These are phyloP conservation scores for Rosa multiflora DNA, from an alignment of 306 rosid species.

Conservation along the genomic window DNA sequence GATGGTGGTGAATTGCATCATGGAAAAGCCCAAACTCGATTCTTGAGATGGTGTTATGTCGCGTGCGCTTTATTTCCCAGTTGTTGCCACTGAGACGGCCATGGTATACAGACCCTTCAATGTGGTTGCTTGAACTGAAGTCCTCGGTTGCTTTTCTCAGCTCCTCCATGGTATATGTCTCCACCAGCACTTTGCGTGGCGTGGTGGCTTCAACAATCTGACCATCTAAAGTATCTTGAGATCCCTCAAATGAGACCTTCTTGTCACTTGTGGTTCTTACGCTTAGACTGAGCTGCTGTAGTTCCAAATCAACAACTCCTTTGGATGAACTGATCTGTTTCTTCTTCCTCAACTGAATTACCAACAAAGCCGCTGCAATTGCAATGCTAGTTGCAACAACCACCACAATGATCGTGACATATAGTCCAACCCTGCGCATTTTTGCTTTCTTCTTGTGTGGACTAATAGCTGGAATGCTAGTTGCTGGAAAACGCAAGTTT, in stretches of 20 bases:
- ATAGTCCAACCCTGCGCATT: constrained; percentile 52
- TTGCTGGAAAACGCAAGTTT: constrained; percentile 40
- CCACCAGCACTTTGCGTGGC: constrained; percentile 45
- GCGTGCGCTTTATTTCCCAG: constrained; percentile 60
- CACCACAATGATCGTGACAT: constrained; percentile 47
- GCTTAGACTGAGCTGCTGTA: constrained; percentile 76
- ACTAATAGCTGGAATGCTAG: constrained; percentile 32
- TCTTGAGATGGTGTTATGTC: constrained; percentile 38
- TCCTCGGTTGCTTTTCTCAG: constrained; percentile 73
- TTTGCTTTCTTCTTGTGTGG: constrained; percentile 48
- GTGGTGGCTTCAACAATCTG: constrained; percentile 31
- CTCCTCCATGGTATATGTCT: constrained; percentile 58
- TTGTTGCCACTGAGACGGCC: constrained; percentile 80
- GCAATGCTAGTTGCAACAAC: constrained; percentile 51
- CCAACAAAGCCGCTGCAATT: constrained; percentile 38
- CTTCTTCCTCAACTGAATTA: constrained; percentile 52
- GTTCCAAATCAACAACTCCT: constrained; percentile 60
- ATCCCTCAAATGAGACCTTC: constrained; percentile 78
- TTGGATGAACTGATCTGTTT: constrained; percentile 41
- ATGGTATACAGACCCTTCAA: constrained; percentile 75
- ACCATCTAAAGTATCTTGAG: constrained; percentile 44
- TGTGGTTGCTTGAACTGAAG: constrained; percentile 68
- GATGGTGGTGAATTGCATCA: constrained; percentile 58
- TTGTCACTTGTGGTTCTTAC: constrained; percentile 79
- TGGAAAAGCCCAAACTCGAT: constrained; percentile 56